A percentile compares a stretch with the other conserved stretches of the same genome.
Conservation (phyloP, 768 basidiomycete species). For the Royoungia palumana region DNA sequence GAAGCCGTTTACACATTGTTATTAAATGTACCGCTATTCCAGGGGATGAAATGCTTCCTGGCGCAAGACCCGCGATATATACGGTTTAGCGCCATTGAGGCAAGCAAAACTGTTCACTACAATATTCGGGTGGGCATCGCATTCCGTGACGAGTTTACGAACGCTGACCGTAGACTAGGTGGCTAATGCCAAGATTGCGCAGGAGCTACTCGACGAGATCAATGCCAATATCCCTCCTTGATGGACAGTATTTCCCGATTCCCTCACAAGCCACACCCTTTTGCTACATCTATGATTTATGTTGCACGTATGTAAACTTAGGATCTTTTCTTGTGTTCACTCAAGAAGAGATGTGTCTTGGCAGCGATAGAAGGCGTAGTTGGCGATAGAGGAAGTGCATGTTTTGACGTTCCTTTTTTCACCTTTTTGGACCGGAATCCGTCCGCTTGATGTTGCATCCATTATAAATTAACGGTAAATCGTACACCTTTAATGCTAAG, state of each 20-base stretch:
- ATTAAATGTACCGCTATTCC: conserved; percentile 72
- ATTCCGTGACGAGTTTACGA: background rate
- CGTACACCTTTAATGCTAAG: conserved; percentile 21
- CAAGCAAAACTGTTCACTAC: conserved; percentile 60
- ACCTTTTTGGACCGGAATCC: conserved; percentile 12
- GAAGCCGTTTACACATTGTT: conserved; percentile 76
- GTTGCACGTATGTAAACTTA: conserved; percentile 32
- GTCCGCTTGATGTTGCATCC: conserved; percentile 10
- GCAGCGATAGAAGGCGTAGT: conserved; percentile 22
- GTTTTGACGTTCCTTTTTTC: background rate
- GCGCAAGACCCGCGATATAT: conserved; percentile 80
- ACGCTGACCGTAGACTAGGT: conserved; percentile 40
- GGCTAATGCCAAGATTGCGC: conserved; percentile 65
- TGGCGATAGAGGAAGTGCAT: conserved; percentile 14
- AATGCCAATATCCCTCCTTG: conserved; percentile 40
- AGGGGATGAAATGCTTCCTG: conserved; percentile 69
- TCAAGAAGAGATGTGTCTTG: conserved; percentile 23
- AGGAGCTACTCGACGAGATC: conserved; percentile 60
- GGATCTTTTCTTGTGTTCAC: conserved; percentile 27
- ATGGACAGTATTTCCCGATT: conserved; percentile 12
- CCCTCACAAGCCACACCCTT: conserved; percentile 16
- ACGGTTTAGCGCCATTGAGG: conserved; percentile 70
- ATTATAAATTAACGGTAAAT: conserved; percentile 27
- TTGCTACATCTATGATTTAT: conserved; percentile 34
- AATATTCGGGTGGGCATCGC: conserved; percentile 60